Percentiles rank a stretch among this genome's conserved stretches.
These are phyloP conservation scores for Penicillium sclerotiorum DNA, from an alignment of 2,329 filamentous ascomycete genomes.

Conservation along the genomic window DNA sequence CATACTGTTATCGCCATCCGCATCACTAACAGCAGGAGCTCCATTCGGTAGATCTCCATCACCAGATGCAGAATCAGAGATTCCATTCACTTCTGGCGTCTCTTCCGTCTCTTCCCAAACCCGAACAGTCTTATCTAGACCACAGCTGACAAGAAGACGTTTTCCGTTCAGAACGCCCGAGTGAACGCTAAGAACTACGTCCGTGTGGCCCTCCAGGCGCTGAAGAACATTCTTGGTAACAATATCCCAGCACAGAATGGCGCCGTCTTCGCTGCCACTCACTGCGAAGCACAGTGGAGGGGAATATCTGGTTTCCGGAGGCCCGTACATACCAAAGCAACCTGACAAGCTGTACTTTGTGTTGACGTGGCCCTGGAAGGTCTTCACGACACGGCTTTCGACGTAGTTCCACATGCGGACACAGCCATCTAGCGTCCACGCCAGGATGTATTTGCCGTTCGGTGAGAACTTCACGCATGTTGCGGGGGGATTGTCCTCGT, in stretches of 20 bases:
- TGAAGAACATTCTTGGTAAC: slow-evolving; percentile 81
- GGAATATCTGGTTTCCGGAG: slow-evolving; percentile 37
- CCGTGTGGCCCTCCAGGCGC: slow-evolving; percentile 58
- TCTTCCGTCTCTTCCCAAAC: slow-evolving; percentile 57
- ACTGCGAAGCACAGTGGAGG: slow-evolving; percentile 62
- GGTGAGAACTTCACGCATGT: slow-evolving; percentile 89
- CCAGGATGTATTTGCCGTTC: slow-evolving; percentile 90
- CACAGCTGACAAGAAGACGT: slow-evolving; percentile 61
- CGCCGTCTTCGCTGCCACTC: slow-evolving; percentile 84
- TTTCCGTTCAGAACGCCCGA: slow-evolving; percentile 56
- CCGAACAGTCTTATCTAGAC: slow-evolving; percentile 63
- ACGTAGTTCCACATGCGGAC: slow-evolving; percentile 95
- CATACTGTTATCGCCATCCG: slow-evolving; percentile 22
- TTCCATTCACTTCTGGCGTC: background rate
- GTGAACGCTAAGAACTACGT: slow-evolving; percentile 62
- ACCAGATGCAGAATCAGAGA: slow-evolving; percentile 1
- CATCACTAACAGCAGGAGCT: slow-evolving; percentile 6
- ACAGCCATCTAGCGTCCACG: slow-evolving; percentile 87
- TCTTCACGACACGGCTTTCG: slow-evolving; percentile 88
- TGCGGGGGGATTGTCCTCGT: slow-evolving; percentile 92
- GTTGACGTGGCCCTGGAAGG: slow-evolving; percentile 91
- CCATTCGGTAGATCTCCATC: background rate
- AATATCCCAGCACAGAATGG: slow-evolving; percentile 87
- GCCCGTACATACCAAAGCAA: slow-evolving; percentile 72
- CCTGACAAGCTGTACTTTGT: slow-evolving; percentile 81